Base-by-base conservation (phyloP, 139 green algal species). In the Nannochloris sp. region DNA sequence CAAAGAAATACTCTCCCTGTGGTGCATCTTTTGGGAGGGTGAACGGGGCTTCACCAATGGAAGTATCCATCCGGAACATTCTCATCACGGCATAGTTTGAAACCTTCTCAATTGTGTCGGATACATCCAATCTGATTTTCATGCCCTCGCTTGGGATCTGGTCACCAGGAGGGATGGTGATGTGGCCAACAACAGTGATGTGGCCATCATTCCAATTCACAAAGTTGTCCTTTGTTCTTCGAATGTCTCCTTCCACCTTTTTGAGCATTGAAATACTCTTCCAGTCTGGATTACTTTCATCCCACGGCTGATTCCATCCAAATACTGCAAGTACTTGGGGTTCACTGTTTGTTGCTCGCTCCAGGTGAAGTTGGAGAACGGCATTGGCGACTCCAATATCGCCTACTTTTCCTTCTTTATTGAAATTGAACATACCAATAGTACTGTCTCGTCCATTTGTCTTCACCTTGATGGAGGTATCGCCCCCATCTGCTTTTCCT, bases 321-420 rank as follows among this genome's bases (percentile, higher is more conserved):
- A 55, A 55, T 9, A 55, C 48, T 26, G 48, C n/a, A 8, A 55
- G 17, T 2, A 55, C 48, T 55, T 55, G 48, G 17, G 48, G 48
- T 23, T 55, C 48, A 23, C 17, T 23, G 6, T 55, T 55, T 20
- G 48, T 26, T 26, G 17, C 17, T 23, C 6, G 6, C n/a, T 55
- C 48, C 17, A 55, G 12, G 48, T 55, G 48, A 6, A 55, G 48
- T 55, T 55, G 48, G n/a, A 55, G 48, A 9, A 55, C 48, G 17
- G 48, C 48, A 55, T 55, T 55, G 48, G 17, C 48, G 6, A 55
- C n/a, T 6, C 48, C 48, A 23, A 55, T 55, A 55, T 55, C 48
- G 17, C 48, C 48, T 40, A 40, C 33, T 40, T 40, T 40, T 40
- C 33, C 33, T 40, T 40, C 33, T 40, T 40, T 40, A 40, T 40